These are phyloP conservation scores for Podaxis carcinomalis DNA, from an alignment of 768 basidiomycete genomes.

Conservation along the genomic window DNA sequence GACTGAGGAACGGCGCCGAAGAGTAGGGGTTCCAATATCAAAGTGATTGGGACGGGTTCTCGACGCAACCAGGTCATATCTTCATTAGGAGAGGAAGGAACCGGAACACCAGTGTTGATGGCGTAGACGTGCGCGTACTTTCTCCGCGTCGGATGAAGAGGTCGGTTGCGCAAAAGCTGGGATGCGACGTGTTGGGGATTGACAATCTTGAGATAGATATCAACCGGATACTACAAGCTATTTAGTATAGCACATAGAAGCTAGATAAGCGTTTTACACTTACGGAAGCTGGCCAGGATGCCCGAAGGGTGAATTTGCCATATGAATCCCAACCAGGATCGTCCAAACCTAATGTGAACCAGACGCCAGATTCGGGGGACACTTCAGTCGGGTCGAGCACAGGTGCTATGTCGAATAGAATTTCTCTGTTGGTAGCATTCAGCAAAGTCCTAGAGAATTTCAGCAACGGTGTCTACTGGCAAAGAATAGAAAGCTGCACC, in stretches of 20 bases:
- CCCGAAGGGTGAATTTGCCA: slow-evolving; percentile 44
- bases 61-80: slow-evolving; percentile 17
- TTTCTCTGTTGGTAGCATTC: slow-evolving; percentile 25
- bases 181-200: slow-evolving; percentile 26
- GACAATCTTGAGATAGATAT: slow-evolving; percentile 23
- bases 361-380: slow-evolving; percentile 39
- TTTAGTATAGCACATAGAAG: background rate
- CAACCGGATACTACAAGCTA: slow-evolving; percentile 22
- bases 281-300: slow-evolving; percentile 57
- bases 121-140: slow-evolving; percentile 57
- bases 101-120: slow-evolving; percentile 48
- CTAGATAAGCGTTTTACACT: slow-evolving; percentile 18
- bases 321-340: slow-evolving; percentile 34
- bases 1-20: slow-evolving; percentile 57
- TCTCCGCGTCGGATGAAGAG: slow-evolving; percentile 22
- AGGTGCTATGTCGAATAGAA: slow-evolving; percentile 28
- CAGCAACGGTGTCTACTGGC: background rate
- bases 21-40: slow-evolving; percentile 56
- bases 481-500: slow-evolving; percentile 21
- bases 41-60: slow-evolving; percentile 41
- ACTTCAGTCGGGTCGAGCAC: slow-evolving; percentile 7
- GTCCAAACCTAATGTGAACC: slow-evolving; percentile 45
- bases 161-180: background rate
- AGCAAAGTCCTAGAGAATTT: slow-evolving; percentile 34
- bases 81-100: slow-evolving; percentile 25